These are phyloP conservation scores for Ganoderma lucidum DNA, from an alignment of 1,284 basidiomycete species.

Conservation along the genomic window DNA sequence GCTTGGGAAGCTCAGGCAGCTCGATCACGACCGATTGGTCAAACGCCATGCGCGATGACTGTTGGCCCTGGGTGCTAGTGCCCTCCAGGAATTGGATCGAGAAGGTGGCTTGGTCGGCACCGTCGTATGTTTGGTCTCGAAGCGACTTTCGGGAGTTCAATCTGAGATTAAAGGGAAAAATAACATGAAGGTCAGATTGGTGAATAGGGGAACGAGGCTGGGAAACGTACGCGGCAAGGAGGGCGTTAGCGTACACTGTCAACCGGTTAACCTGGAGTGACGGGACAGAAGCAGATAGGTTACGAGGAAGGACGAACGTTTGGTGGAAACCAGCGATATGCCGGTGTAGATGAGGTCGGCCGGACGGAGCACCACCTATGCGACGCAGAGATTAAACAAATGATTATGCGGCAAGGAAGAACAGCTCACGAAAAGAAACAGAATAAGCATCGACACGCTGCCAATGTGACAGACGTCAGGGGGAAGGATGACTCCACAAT, in stretches of 20 bases:
- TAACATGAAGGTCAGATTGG: neutral
- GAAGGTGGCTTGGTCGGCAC: neutral
- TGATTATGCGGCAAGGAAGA: neutral
- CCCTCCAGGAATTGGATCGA: neutral
- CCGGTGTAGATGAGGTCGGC: constrained; percentile 4
- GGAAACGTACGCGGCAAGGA: neutral
- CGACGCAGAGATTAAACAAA: neutral
- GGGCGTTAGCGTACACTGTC: neutral
- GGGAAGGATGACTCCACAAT: neutral
- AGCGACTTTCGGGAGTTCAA: neutral
- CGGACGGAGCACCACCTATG: constrained; percentile 1
- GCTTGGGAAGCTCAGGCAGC: neutral
- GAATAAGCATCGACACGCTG: neutral
- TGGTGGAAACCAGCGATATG: neutral
- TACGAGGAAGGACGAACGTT: neutral
- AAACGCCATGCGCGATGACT: neutral
- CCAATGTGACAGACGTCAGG: neutral
- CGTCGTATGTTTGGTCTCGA: neutral
- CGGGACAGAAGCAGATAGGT: neutral
- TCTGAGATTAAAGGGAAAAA: neutral
- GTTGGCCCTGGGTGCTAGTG: neutral
- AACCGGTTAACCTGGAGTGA: neutral
- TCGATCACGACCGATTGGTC: neutral
- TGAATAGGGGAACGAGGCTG: neutral
- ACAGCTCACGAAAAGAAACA: constrained; percentile 4